These are phyloP conservation scores for Obelidium mucronatum DNA, from an alignment of 192 early-diverging fungal genomes.

Conservation along the genomic window DNA sequence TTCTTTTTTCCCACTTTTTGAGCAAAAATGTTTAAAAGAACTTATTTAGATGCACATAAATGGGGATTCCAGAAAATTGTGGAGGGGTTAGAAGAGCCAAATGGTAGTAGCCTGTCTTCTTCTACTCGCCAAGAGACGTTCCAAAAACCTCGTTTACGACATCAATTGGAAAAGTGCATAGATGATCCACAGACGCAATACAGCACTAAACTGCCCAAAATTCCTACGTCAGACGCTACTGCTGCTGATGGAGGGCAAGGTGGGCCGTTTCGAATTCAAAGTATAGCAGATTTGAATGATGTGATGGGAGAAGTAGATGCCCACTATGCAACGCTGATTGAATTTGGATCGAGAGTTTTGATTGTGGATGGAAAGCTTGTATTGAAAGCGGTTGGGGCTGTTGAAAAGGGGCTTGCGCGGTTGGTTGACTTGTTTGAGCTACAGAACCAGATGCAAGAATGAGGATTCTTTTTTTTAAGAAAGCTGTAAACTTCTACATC, in stretches of 20 bases:
- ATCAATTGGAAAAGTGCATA: not conserved
- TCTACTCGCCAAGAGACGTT: not conserved
- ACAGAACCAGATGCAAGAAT: too few species aligned
- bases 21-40: not conserved
- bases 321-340: constrained; percentile 6
- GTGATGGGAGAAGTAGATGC: constrained; percentile 12
- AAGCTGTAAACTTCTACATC: too few species aligned
- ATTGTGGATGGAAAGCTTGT: constrained; percentile 8
- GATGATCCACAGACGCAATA: not conserved
- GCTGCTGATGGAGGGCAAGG: too few species aligned
- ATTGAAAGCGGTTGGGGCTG: not conserved
- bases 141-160: not conserved
- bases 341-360: not conserved
- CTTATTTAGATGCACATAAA: not conserved
- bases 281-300: not conserved
- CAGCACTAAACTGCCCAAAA: not conserved
- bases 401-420: not conserved
- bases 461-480: too few species aligned
- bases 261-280: not conserved
- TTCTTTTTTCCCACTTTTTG: not conserved
- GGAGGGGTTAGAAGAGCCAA: not conserved
- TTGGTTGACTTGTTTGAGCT: constrained; percentile 10
- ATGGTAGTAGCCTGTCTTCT: not conserved
- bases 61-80: constrained; percentile 14
- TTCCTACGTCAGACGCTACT: not conserved